Evolutionary conservation across 169 alveolate species (phyloP), one percentile per base, ranked within the genome.

Genomic region (Plasmodium adleri): DNA sequence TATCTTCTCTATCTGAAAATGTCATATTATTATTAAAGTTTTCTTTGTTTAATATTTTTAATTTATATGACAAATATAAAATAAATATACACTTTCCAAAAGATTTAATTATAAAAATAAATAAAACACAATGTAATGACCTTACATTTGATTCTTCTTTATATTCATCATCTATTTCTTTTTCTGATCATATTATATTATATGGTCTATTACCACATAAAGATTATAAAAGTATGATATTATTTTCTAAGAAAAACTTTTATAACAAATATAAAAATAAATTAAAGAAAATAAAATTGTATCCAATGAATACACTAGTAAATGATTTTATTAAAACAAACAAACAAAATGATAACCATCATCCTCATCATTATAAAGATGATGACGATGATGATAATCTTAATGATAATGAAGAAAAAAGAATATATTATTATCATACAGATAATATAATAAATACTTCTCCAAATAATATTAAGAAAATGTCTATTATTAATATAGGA

Each of bases 151-250:
- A 26, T 28, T 2, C 15, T 15, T 28, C 20, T 56, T 28, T 54
- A 67, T 47, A 0, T 24, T 4, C 83, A 13, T 4, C 83, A 13
- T 39, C 5, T 5, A 9, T 39, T 39, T 39, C 47, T 6, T 39
- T 6, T 39, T 1, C 47, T 39, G 47, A 39, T 39, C 10, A 39
- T 6, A 39, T 39, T 39, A 5, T 39, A 39, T 6, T 80, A 4
- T 83, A 83, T 28, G 67, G 91, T 17, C 45, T 28, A 1, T 32
- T 83, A 13, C 91, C 91, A 0, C 50, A 83, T 62, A 68, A 20
- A 8, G 26, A 83, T 47, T 83, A 83, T 17, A 4, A 39, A 0
- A 17, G 22, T 3, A 68, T 83, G 71, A 83, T 83, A 68, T 47
- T n/a, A 4, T 6, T 60, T 13, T 39, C 74, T n/a, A 68, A 47